Percentiles rank a stretch among this genome's conserved stretches.
phyloP scores from a whole-genome alignment of 495 filamentous ascomycete genomes.

The Xylaria acuta region DNA sequence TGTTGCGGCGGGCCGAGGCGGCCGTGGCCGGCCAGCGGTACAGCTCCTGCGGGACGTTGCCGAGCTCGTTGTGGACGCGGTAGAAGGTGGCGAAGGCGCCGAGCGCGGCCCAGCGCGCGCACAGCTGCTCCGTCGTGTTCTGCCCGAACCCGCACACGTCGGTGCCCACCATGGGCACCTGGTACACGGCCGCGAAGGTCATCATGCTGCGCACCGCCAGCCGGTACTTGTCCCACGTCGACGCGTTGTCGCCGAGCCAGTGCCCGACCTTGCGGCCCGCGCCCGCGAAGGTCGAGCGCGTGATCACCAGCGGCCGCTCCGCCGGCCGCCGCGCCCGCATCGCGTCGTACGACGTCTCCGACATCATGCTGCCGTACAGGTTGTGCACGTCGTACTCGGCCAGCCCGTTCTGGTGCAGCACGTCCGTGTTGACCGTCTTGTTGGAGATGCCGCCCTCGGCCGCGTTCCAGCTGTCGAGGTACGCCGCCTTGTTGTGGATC shows the following conservation, averaged over 20 bases:
- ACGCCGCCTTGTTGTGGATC: conserved; percentile 72
- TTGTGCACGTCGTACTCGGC: conserved; percentile 84
- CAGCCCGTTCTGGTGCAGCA: conserved; percentile 75
- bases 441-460: conserved; percentile 68
- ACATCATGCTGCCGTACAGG: conserved; percentile 89
- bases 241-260: conserved; percentile 87
- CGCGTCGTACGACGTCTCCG: conserved; percentile 64
- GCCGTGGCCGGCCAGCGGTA: conserved; percentile 75
- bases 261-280: conserved; percentile 80
- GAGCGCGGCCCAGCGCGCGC: conserved; percentile 82
- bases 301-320: conserved; percentile 78
- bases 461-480: conserved; percentile 51
- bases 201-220: conserved; percentile 71
- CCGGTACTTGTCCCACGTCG: conserved; percentile 75
- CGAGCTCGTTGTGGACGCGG: conserved; percentile 68
- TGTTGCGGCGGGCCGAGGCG: conserved; percentile 70
- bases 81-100: conserved; percentile 85
- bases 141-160: conserved; percentile 82
- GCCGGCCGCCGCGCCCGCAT: conserved; percentile 73
- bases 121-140: conserved; percentile 78
- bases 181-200: conserved; percentile 79
- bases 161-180: conserved; percentile 83
- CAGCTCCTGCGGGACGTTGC: conserved; percentile 70
- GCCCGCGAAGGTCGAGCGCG: conserved; percentile 82
- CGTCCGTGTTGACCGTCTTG: conserved; percentile 75